phyloP scores from a whole-genome alignment of 805 yeast species.

The Wickerhamomyces chambardii region DNA sequence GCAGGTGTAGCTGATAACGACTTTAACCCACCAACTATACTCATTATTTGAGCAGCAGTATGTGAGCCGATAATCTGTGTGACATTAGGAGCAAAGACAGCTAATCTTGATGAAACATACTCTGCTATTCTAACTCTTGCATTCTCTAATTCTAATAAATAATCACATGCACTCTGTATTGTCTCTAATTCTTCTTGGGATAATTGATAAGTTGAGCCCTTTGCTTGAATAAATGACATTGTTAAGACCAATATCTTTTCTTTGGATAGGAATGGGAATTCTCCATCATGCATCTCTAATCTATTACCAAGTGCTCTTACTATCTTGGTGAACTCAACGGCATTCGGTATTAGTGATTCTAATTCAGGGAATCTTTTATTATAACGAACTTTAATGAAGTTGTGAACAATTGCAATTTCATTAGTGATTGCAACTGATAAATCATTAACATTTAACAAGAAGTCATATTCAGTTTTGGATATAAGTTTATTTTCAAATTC shows the following conservation, averaged over 20 bases:
- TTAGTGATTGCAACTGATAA: slow-evolving; percentile 41
- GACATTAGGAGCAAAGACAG: slow-evolving; percentile 70
- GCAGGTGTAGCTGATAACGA: slow-evolving; percentile 66
- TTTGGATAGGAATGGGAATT: slow-evolving; percentile 32
- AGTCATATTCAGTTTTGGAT: slow-evolving; percentile 30
- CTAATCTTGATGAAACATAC: slow-evolving; percentile 49
- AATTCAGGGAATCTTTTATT: slow-evolving; percentile 63
- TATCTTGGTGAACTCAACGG: slow-evolving; percentile 50
- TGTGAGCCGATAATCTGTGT: slow-evolving; percentile 63
- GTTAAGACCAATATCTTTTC: slow-evolving; percentile 67
- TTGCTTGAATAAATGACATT: slow-evolving; percentile 58
- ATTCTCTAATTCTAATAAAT: slow-evolving; percentile 35
- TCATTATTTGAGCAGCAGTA: slow-evolving; percentile 65
- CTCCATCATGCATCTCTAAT: slow-evolving; percentile 19
- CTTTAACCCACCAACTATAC: slow-evolving; percentile 58
- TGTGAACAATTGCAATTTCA: slow-evolving; percentile 42
- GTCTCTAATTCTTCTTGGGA: slow-evolving; percentile 23
- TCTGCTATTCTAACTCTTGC: slow-evolving; percentile 34
- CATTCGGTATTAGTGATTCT: slow-evolving; percentile 49
- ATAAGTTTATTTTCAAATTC: slow-evolving; percentile 8
- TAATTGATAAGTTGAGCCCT: slow-evolving; percentile 19
- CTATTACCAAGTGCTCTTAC: slow-evolving; percentile 43
- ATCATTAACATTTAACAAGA: slow-evolving; percentile 45
- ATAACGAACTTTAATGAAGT: slow-evolving; percentile 44
- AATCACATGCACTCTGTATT: slow-evolving; percentile 35